Evolutionary conservation across 352 stramenopile genomes (phyloP), one percentile per base, ranked within the genome.

Genomic region (Phytophthora agathidicida): DNA sequence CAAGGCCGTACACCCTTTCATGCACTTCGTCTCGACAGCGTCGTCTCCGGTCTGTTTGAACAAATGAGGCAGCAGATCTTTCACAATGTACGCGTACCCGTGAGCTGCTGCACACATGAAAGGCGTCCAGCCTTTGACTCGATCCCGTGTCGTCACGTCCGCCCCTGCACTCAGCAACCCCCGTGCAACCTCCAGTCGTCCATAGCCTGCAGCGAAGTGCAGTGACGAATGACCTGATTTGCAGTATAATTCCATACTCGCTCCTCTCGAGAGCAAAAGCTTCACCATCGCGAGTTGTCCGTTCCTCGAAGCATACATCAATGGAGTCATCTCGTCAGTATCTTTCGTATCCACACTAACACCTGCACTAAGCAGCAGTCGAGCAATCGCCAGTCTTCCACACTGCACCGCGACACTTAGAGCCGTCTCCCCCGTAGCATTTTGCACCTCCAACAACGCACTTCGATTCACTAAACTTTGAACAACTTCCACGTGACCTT

Each of bases 251-350:
- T 64, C 41, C 2, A 60, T 17, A 43, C 26, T 46, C 45, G 63
- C 63, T 45, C 24, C 32, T 55, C 35, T 53, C 16, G 48, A 22
- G 14, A 68, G 5, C 27, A 72, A 33, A 5, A 72, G 39, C 44
- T 60, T n/a, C 46, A 60, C 57, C 7, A 60, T 22, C 6, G 37
- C 45, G 1, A 72, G 17, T 27, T 60, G 56, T 20, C 63, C 63
- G 51, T 64, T 68, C 27, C 57, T 56, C 7, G 57, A 59, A 1
- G 57, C 51, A n/a, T 57, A 50, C 50, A 72, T 72, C 23, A 72
- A 31, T 13, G 56, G 57, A 1, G 63, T 72, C 63, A 68, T 60
- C n/a, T 28, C 44, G 5, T 64, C 37, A 23, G 17, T 11, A 54
- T 72, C 63, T 0, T 13, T 39, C 10, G 42, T 43, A 38, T 72